Percentiles rank a stretch among this genome's conserved stretches.
Evolutionary conservation across 2,329 filamentous ascomycete genomes (phyloP).

Genomic region (Didymella arachidicola): DNA sequence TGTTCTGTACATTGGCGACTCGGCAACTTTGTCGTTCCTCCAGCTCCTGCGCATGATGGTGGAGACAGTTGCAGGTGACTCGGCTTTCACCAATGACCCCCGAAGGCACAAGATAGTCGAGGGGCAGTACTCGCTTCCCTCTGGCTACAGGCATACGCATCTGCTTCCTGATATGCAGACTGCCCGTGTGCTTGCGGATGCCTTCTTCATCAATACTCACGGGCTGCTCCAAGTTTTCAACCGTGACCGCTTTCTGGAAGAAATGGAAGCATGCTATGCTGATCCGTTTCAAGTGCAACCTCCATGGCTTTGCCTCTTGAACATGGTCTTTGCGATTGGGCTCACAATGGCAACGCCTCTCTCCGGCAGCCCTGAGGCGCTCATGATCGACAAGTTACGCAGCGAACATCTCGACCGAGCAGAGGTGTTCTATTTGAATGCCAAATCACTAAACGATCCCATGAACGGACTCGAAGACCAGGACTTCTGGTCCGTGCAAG

Average conservation of each 20-base stretch:
- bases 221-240: slow-evolving; percentile 69
- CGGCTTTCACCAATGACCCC: slow-evolving; percentile 66
- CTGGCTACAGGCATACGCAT: slow-evolving; percentile 57
- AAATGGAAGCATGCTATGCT: slow-evolving; percentile 62
- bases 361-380: slow-evolving; percentile 59
- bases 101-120: slow-evolving; percentile 66
- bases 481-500: slow-evolving; percentile 71
- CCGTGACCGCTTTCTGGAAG: slow-evolving; percentile 57
- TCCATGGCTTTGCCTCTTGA: slow-evolving; percentile 66
- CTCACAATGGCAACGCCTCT: slow-evolving; percentile 64
- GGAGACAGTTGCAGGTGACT: slow-evolving; percentile 61
- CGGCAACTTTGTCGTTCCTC: slow-evolving; percentile 67
- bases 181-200: slow-evolving; percentile 62
- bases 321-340: slow-evolving; percentile 70
- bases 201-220: slow-evolving; percentile 70
- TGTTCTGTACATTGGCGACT: slow-evolving; percentile 68
- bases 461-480: slow-evolving; percentile 65
- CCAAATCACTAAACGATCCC: slow-evolving; percentile 61
- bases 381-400: slow-evolving; percentile 61
- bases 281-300: slow-evolving; percentile 61
- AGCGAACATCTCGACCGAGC: slow-evolving; percentile 60
- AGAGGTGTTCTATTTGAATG: slow-evolving; percentile 69
- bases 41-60: slow-evolving; percentile 69
- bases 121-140: slow-evolving; percentile 59
- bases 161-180: slow-evolving; percentile 65